A percentile compares a stretch with the other conserved stretches of the same genome.
These are phyloP conservation scores for Ceratocystiopsis sp. DNA, from an alignment of 2,329 filamentous ascomycete species.

Conservation along the genomic window DNA sequence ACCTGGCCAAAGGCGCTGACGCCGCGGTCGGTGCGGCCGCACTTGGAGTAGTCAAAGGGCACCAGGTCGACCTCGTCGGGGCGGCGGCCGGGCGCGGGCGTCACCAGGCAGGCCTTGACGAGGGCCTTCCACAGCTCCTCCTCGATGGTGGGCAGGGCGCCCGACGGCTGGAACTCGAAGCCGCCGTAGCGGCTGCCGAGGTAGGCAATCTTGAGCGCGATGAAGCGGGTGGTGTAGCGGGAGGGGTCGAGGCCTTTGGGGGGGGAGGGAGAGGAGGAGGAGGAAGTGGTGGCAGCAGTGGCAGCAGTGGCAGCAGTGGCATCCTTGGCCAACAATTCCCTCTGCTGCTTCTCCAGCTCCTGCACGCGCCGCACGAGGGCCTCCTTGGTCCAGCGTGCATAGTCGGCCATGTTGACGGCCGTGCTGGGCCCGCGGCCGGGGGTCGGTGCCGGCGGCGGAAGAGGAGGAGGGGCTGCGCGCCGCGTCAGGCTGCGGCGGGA, in stretches of 20 bases:
- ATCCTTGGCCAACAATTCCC: background rate
- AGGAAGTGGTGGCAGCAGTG: no score
- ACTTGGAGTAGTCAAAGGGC: constrained; percentile 83
- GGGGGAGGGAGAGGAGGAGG: no score
- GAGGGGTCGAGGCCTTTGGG: constrained; percentile 49
- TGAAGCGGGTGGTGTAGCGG: constrained; percentile 65
- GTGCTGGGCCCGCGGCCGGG: no score
- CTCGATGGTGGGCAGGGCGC: constrained; percentile 66
- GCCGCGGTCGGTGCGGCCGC: constrained; percentile 78
- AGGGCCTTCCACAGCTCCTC: constrained; percentile 88
- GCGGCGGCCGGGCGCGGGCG: constrained; percentile 33
- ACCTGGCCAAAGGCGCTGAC: constrained; percentile 97
- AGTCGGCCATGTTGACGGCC: constrained; percentile 7
- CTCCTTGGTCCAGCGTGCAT: constrained; percentile 11
- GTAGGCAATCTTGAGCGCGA: constrained; percentile 90
- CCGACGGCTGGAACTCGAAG: constrained; percentile 69
- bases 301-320: background rate
- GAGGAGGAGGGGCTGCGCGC: no score
- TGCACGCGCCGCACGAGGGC: constrained; percentile 19
- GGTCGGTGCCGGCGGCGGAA: no score
- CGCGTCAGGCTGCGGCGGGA: no score
- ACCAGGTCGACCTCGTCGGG: constrained; percentile 57
- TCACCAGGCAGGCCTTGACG: constrained; percentile 65
- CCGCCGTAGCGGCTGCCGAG: constrained; percentile 83
- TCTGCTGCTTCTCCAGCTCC: constrained; percentile 7